A percentile compares a stretch with the other conserved stretches of the same genome.
Evolutionary conservation across 805 yeast species (phyloP).

Genomic region (Cyberlindnera mrakii): DNA sequence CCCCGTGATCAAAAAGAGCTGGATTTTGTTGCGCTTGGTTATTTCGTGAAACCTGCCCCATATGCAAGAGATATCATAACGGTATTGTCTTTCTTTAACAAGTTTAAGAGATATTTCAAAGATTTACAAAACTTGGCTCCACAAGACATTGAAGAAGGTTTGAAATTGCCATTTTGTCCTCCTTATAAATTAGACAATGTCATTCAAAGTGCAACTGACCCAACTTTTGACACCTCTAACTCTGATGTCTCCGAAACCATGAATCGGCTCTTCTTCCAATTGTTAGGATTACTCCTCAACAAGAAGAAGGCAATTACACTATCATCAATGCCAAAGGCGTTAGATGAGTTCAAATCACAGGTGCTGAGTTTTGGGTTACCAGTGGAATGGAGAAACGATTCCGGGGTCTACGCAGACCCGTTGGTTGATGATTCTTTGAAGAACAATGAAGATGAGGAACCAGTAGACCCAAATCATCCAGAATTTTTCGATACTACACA

Average conservation of each 20-base stretch:
- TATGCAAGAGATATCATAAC: slow-evolving; percentile 18
- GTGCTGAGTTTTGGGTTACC: slow-evolving; percentile 20
- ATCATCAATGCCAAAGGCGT: slow-evolving; percentile 8
- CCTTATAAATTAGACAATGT: slow-evolving; percentile 12
- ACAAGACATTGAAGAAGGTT: slow-evolving; percentile 23
- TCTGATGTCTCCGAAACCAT: slow-evolving; percentile 12
- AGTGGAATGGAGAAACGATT: slow-evolving; percentile 24
- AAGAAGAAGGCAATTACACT: slow-evolving; percentile 9
- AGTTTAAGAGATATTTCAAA: slow-evolving; percentile 14
- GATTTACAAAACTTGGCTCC: slow-evolving; percentile 19
- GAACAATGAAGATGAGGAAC: slow-evolving; percentile 7
- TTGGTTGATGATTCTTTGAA: slow-evolving; percentile 1
- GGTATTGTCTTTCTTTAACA: slow-evolving; percentile 17
- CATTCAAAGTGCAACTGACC: slow-evolving; percentile 5
- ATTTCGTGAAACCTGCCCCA: slow-evolving; percentile 19
- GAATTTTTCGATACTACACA: slow-evolving; percentile 14
- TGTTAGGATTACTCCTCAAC: slow-evolving; percentile 16
- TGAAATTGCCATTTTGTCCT: slow-evolving; percentile 9
- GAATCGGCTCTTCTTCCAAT: slow-evolving; percentile 10
- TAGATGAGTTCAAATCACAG: slow-evolving; percentile 12
- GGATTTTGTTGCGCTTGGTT: slow-evolving; percentile 20
- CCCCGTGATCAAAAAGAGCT: not conserved
- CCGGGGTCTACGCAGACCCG: slow-evolving; percentile 9
- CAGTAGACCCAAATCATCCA: slow-evolving; percentile 17
- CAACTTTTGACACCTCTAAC: slow-evolving; percentile 1